Evolutionary conservation across 345 rosid genomes (phyloP).

Genomic region (Acer saccharum): DNA sequence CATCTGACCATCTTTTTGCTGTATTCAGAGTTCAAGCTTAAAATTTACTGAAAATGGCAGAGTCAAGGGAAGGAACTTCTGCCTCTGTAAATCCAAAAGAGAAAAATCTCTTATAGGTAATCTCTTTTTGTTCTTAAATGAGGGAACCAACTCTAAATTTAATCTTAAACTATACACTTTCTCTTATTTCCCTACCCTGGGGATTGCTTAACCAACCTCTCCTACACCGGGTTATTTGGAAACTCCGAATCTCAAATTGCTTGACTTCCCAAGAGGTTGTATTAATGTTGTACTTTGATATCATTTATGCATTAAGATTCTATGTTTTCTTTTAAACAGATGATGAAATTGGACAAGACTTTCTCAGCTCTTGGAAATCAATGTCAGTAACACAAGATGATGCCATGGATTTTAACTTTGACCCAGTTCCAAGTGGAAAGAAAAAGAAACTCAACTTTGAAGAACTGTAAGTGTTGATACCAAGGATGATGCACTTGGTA

Average conservation of each 20-base stretch:
- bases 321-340: slow-evolving; percentile 44
- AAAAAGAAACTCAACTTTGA: slow-evolving; percentile 67
- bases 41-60: slow-evolving; percentile 42
- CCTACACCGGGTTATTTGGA: background rate
- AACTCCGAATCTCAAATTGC: background rate
- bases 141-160: background rate
- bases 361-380: slow-evolving; percentile 70
- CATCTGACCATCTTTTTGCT: background rate
- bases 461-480: slow-evolving; percentile 63
- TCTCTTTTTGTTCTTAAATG: background rate
- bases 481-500: background rate
- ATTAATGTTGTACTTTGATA: slow-evolving; percentile 8
- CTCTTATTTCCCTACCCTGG: background rate
- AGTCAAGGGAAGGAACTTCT: slow-evolving; percentile 40
- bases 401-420: slow-evolving; percentile 70
- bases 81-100: slow-evolving; percentile 33
- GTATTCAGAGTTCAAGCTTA: slow-evolving; percentile 25
- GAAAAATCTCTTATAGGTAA: slow-evolving; percentile 50
- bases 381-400: slow-evolving; percentile 62
- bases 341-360: slow-evolving; percentile 73
- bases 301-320: slow-evolving; percentile 13
- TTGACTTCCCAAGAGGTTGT: slow-evolving; percentile 17
- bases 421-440: slow-evolving; percentile 48
- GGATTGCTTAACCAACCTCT: background rate
- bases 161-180: background rate